Evolutionary conservation across 441 rosid species (phyloP), one percentile per base, ranked within the genome.

Genomic region (Populus trichocarpa): DNA sequence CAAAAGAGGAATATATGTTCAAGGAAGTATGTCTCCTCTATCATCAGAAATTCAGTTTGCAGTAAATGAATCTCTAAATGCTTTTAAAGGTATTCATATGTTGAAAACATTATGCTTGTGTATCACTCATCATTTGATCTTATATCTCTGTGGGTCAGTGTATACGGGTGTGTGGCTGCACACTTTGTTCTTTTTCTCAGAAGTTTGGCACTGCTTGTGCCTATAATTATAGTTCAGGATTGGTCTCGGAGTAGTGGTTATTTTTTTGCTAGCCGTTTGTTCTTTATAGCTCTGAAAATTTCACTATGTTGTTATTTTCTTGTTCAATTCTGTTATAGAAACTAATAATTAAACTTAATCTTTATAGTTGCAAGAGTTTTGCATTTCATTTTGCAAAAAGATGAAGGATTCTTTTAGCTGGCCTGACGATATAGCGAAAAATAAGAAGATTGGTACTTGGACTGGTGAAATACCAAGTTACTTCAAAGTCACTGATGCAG

Each of bases 391-490:
- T 22, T 68, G 90, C 81, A 87, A 83, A 76, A 91, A 86, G 89
- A 84, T 93, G 18, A 91, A 86, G 89, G 91, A 87, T 78, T 87
- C 89, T 6, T 84, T 80, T 77, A 78, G 82, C 70, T 90, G 94
- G 96, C 83, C 77, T 26, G 89, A 84, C 71, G 91, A 91, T 81
- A 80, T 89, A 63, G 69, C 70, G 57, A 65, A 72, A 22, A 94
- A 87, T 70, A 75, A 71, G 36, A 79, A 81, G 68, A 63, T 81
- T 80, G 92, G 91, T 72, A 85, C 90, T 66, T 93, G 89, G 90
- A 89, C 87, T 70, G 96, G 96, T 28, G 87, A 91, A 77, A 70
- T 90, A 74, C 93, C 97, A 75, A 84, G 81, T 57, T 90, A 87
- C 86, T 81, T 93, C 84, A 87, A 86, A 80, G 78, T 79, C 74